Percentiles rank a stretch among this genome's conserved stretches.
These are phyloP conservation scores for Adenanthera pavonina DNA, from an alignment of 306 rosid genomes.

Conservation along the genomic window DNA sequence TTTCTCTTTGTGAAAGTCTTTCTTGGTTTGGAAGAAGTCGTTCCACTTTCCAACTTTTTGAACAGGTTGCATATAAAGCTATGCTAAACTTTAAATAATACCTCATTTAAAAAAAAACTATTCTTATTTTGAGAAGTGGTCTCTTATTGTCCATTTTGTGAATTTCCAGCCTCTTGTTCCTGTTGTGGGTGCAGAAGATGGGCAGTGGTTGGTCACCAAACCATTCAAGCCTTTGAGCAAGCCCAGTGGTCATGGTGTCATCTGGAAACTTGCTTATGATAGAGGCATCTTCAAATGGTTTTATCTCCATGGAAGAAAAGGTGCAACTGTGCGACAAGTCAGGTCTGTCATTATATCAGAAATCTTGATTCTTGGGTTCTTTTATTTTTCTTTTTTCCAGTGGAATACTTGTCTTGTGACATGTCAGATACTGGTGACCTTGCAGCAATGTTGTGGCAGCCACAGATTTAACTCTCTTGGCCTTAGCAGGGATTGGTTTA, in stretches of 20 bases:
- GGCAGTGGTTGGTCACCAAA: conserved; percentile 81
- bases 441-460: conserved; percentile 97
- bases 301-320: conserved; percentile 84
- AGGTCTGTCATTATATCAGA: conserved; percentile 61
- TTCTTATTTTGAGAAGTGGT: conserved; percentile 36
- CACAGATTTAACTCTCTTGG: conserved; percentile 90
- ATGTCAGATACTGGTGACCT: conserved; percentile 45
- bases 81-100: conserved; percentile 26
- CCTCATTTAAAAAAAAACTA: conserved; percentile 27
- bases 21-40: conserved; percentile 97
- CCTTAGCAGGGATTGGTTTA: conserved; percentile 92
- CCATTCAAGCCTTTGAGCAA: conserved; percentile 81
- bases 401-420: conserved; percentile 37
- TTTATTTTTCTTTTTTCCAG: conserved; percentile 23
- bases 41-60: conserved; percentile 92
- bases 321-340: conserved; percentile 95
- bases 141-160: conserved; percentile 45
- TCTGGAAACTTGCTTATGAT: conserved; percentile 96
- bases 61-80: conserved; percentile 75
- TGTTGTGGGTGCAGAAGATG: conserved; percentile 84
- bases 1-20: conserved; percentile 77
- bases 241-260: conserved; percentile 98
- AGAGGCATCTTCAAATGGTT: conserved; percentile 94
- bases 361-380: conserved; percentile 19
- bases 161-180: conserved; percentile 96